These are phyloP conservation scores for Kuraishia borneana DNA, from an alignment of 805 yeast species.

Conservation along the genomic window DNA sequence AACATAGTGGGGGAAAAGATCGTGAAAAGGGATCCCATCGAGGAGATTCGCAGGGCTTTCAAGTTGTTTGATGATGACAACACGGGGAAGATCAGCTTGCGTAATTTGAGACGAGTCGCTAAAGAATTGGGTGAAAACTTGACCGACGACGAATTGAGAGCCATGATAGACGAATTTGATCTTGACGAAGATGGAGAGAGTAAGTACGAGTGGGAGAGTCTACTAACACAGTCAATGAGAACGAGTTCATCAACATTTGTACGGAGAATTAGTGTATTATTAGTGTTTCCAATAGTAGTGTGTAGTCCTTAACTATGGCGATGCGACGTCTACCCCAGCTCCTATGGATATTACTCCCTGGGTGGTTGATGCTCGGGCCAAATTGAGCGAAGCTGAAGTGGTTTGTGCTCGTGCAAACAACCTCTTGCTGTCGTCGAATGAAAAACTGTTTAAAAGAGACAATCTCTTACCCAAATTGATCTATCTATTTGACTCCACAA, in stretches of 20 bases:
- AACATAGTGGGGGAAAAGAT: conserved; percentile 62
- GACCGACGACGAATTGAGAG: conserved; percentile 84
- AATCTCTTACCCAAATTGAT: conserved; percentile 28
- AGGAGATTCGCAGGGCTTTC: conserved; percentile 86
- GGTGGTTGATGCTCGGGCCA: conserved; percentile 34
- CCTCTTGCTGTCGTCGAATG: conserved; percentile 22
- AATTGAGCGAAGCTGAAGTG: conserved; percentile 35
- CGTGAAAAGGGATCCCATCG: conserved; percentile 83
- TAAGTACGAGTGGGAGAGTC: conserved; percentile 19
- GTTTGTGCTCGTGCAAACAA: conserved; percentile 40
- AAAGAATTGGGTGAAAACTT: conserved; percentile 87
- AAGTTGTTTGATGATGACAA: conserved; percentile 78
- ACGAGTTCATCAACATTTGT: conserved; percentile 84
- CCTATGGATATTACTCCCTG: conserved; percentile 16
- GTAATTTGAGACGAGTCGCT: conserved; percentile 80
- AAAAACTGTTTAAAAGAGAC: conserved; percentile 27
- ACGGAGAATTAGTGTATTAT: conserved; percentile 39
- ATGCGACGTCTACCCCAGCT: too few relatives aligned
- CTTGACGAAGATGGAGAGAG: conserved; percentile 92
- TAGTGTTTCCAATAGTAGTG: neutral
- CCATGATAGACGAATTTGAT: conserved; percentile 97
- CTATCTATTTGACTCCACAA: conserved; percentile 32
- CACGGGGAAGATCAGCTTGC: conserved; percentile 71
- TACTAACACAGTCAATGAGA: conserved; percentile 55
- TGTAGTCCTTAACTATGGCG: neutral